Base-by-base conservation (phyloP, 129 eudicot genomes). In the Silybum marianum region DNA sequence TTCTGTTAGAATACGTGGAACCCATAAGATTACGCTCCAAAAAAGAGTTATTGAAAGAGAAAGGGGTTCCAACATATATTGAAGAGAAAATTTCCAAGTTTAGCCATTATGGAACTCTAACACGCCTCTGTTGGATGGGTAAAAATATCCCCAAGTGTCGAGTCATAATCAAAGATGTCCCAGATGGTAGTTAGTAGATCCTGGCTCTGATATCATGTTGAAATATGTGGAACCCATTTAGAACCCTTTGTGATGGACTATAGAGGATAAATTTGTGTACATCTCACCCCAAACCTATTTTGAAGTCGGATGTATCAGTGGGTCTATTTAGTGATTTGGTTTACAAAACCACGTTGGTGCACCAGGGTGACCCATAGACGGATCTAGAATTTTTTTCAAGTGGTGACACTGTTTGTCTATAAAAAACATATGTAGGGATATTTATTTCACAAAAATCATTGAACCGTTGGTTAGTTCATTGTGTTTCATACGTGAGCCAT, bases 321-420 rank as follows among this genome's bases (percentile, higher is more conserved):
- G 8, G 19, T 16, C 63, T 3, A 19, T 51, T 16, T 51, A 16
- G 19, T 16, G 9, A 51, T 51, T 51, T 51, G 63, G 66, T 18
- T 18, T 58, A 18, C 66, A n/a, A 81, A 26, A 18, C 13, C n/a
- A 22, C 16, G 12, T 77, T 65, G 62, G 80, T 63, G 77, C 40
- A 8, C 21, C 62, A 40, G 22, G 25, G 54, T 22, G 16, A 23
- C 6, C 69, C 14, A 38, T 6, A 38, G 42, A 38, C 0, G 9
- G 10, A 38, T 1, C 9, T 38, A 38, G 42, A 38, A 7, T 6
- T 7, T 7, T 38, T 38, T 38, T 38, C 9, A 7, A 7, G 9
- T 38, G 42, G 9, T 38, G 10, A 38, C 42, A 38, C 9, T 1
- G 1, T 38, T 38, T 38, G 42, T 6, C 42, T 38, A 6, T 38